Base-by-base conservation (phyloP, 2,329 filamentous ascomycete species). In the Daldinia sp. region DNA sequence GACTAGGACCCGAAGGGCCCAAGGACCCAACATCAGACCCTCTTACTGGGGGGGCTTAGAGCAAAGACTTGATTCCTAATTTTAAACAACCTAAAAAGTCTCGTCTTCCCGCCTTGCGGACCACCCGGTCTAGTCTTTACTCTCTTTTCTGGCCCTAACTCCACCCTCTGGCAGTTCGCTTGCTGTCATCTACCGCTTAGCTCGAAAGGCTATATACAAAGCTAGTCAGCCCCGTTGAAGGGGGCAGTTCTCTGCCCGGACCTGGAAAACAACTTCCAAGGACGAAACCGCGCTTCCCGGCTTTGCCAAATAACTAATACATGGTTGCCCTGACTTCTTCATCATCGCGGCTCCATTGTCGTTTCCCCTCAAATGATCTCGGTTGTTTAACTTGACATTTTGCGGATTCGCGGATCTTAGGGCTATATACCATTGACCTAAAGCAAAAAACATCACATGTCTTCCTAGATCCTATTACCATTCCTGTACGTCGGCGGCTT, bases 271-370 rank as follows among this genome's bases (percentile, higher is more conserved):
- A 23, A 68, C 56, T 63, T 63, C 44, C 30, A 59, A 59, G 54
- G 50, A 61, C 55, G 44, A 50, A 69, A 42, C 53, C 20, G 23
- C 60, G 33, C 58, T 44, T 59, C 30, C 15, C n/a, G 61, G 39
- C 54, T 44, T 69, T 23, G 59, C 48, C 20, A 23, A 23, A 23
- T 23, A 23, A 23, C 20, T 23, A 59, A 70, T 46, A 68, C 73
- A 74, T 57, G 72, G 73, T 74, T 74, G 64, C 74, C 72, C 73
- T 74, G 71, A 68, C 68, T 69, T 71, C 67, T 1, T 35, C 7
- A 55, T 51, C 55, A 30, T 62, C 60, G 66, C 61, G 55, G 28
- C 33, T 58, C 65, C 57, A 23, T 67, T 50, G 41, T 46, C 20
- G 3, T 66, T 69, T 69, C 73, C 67, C 68, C 68, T 68, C 60